Base-by-base conservation (phyloP, 352 stramenopile species). In the Globisporangium viniferum region DNA sequence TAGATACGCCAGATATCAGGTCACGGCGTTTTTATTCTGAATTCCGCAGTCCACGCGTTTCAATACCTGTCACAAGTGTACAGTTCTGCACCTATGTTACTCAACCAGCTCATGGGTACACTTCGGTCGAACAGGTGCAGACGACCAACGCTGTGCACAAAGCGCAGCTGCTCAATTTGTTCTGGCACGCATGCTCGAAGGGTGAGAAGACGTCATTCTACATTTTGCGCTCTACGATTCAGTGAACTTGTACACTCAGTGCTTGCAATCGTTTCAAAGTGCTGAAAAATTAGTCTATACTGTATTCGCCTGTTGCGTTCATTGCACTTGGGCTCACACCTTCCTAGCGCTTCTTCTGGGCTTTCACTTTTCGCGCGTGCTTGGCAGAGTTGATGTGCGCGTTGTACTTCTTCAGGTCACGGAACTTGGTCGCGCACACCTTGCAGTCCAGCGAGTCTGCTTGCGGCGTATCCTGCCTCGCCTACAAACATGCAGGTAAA, bases 361-460 rank as follows among this genome's bases (percentile, higher is more conserved):
- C 72, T 56, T 92, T 92, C 10, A 89, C 79, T 61, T 83, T 85
- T 57, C 86, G 85, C 18, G 85, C 80, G 68, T 95, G 87, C 66
- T 95, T 95, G 54, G 82, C 78, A n/a, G 87, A 93, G 71, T 95
- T 95, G 71, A 93, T 84, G 74, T 95, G 87, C 33, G 79, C 85
- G 53, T 95, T 95, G 81, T 87, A 95, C 70, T 92, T 93, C 72
- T 91, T 93, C 33, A 80, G 59, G 62, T 91, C 79, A 10, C 76
- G 74, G 57, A 92, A 95, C 36, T 60, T 73, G 44, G 87, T 66
- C 18, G 68, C 64, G 56, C 87, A 95, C 15, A 81, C 68, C 48
- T 85, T 78, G 60, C 87, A 95, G 53, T 73, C 69, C 66, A 88
- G 75, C 29, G 72, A 71, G n/a, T 62, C 46, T 2, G 56, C 64